phyloP scores from a whole-genome alignment of 2,329 filamentous ascomycete species.

The Decorospora gaudefroyi region DNA sequence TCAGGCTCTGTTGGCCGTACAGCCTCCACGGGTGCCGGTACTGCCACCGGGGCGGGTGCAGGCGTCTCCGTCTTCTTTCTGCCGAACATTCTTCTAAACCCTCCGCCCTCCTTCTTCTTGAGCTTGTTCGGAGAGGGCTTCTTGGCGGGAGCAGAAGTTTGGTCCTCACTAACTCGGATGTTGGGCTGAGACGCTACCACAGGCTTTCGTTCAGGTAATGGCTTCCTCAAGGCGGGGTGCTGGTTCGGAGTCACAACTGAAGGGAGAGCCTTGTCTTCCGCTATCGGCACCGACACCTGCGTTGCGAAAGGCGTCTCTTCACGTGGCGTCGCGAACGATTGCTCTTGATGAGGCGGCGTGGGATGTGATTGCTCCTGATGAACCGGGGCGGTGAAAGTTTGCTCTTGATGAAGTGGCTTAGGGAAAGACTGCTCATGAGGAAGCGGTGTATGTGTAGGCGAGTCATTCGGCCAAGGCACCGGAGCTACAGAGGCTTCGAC shows the following conservation, averaged over 20 bases:
- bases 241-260: slow-evolving; percentile 34
- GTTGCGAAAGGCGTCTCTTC: slow-evolving; percentile 10
- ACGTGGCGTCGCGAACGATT: not conserved
- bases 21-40: slow-evolving; percentile 16
- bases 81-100: slow-evolving; percentile 49
- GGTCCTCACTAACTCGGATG: slow-evolving; percentile 29
- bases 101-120: slow-evolving; percentile 46
- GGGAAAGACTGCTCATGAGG: slow-evolving; percentile 39
- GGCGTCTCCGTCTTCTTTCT: slow-evolving; percentile 44
- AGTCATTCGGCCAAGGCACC: slow-evolving; percentile 37
- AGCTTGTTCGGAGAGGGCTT: slow-evolving; percentile 44
- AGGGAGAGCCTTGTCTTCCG: slow-evolving; percentile 38
- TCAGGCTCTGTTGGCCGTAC: slow-evolving; percentile 24
- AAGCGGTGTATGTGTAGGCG: slow-evolving; percentile 33
- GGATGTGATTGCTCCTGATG: slow-evolving; percentile 39
- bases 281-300: slow-evolving; percentile 15
- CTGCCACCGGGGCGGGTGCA: slow-evolving; percentile 14
- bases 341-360: not conserved
- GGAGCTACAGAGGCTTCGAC: slow-evolving; percentile 42
- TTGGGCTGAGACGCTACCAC: slow-evolving; percentile 19
- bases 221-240: slow-evolving; percentile 51
- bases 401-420: not conserved
- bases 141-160: slow-evolving; percentile 25
- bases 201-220: slow-evolving; percentile 32
- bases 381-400: slow-evolving; percentile 25